Base-by-base conservation (phyloP, 352 stramenopile species). In the Phytophthora foliorum region DNA sequence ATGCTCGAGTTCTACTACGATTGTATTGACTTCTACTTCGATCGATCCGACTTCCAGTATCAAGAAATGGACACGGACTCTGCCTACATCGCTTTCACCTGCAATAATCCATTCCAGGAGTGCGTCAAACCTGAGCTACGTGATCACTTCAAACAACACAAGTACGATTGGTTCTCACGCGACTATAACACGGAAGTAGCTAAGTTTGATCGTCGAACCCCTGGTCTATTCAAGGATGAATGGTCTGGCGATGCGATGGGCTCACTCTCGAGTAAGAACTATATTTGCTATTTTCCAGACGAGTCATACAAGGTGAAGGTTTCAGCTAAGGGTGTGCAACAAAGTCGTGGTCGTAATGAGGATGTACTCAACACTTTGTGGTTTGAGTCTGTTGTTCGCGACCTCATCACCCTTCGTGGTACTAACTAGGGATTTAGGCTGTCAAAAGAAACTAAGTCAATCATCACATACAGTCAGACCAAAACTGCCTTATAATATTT, bases 391-490 rank as follows among this genome's bases (percentile, higher is more conserved):
- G 29, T 32, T 10, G 29, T 32, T 32, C 29, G 54, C 10, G 54
- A 76, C 29, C 39, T 45, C n/a, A 67, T 76, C 29, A 74, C 68
- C 17, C 57, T 79, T 13, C 50, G 34, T 14, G 55, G 48, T 46
- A 73, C 66, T 8, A 80, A 80, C 36, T 69, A 67, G 62, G 67
- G 72, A 2, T 80, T 80, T 48, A 22, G 58, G 24, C 17, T 76
- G 2, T 49, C 17, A 51, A 70, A 71, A 39, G 42, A 74, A n/a
- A 67, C 24, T 25, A 74, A 80, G 13, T 67, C 57, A 22, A 64
- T 80, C 31, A 77, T 74, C 22, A 80, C 67, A 17, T 76, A 80
- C 29, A 54, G 29, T 31, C 62, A 74, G 31, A 50, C 21, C 6
- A 77, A 80, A 25, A 74, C 27, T 14, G 60, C 46, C 4, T 65